Evolutionary conservation across 192 early-diverging fungal species (phyloP), one percentile per base, ranked within the genome.

Genomic region (Gigaspora rosea): DNA sequence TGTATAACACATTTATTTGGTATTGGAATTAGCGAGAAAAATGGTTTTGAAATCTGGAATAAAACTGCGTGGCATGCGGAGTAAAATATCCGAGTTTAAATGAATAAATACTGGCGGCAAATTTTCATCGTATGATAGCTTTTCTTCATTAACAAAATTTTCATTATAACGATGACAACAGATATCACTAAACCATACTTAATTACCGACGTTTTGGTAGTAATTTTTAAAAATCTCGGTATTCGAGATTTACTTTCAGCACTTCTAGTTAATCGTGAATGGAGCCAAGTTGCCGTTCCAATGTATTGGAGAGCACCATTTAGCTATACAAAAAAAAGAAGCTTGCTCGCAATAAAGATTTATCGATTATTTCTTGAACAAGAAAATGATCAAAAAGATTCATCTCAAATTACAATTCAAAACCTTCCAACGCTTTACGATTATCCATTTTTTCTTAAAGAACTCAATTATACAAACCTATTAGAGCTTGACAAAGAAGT

Each of bases 251-350:
- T 73, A 73, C 71, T 35, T 73, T 73, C 71, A 33, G 71, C 56
- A 58, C 71, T 73, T 73, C 36, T 73, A 35, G 56, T 73, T 47
- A 73, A 73, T 20, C 71, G 27, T 0, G 27, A 27, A 27, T 27
- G 27, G 27, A 27, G 27, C 27, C 27, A 27, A 27, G 27, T 27
- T 0, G 54, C 54, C 36, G 13, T 73, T 59, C 71, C 71, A 73
- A 73, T 73, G 35, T 73, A 73, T 58, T 73, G 71, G 71, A 73
- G 58, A 57, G 71, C 71, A 58, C 71, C 71, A 59, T 73, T 73
- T 20, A 73, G 71, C 58, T 73, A 35, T 73, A 58, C 71, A 35
- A 59, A 58, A 33, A 73, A 73, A 57, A 73, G 71, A 16, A 58
- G 71, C 36, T 58, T 57, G 20, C 18, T 56, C 8, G 71, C 71